These are phyloP conservation scores for Vachellia collinsii DNA, from an alignment of 306 rosid species.

Conservation along the genomic window DNA sequence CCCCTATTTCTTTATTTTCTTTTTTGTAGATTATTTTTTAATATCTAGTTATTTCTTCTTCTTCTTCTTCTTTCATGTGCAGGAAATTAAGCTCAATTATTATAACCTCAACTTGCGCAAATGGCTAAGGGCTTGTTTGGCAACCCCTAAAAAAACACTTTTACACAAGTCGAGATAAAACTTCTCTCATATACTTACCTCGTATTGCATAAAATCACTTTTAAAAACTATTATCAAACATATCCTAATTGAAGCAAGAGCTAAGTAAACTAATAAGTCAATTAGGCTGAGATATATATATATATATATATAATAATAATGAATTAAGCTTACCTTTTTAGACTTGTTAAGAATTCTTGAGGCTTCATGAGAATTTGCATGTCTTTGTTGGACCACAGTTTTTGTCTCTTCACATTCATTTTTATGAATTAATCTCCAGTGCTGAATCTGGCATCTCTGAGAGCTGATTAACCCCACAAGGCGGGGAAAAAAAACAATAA, in stretches of 20 bases:
- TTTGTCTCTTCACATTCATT: slow-evolving; percentile 38
- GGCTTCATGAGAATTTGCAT: background rate
- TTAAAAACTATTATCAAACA: no score
- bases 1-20: no score
- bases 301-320: background rate
- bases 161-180: no score
- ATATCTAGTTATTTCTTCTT: no score
- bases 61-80: no score
- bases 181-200: no score
- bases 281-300: background rate
- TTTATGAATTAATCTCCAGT: slow-evolving; percentile 43
- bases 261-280: background rate
- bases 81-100: no score
- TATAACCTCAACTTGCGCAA: no score
- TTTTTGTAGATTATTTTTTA: no score
- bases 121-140: no score
- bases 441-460: slow-evolving; percentile 33
- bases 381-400: background rate
- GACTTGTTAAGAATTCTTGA: slow-evolving; percentile 12
- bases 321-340: slow-evolving; percentile 32
- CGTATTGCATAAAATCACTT: no score
- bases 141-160: no score
- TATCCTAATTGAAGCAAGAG: background rate
- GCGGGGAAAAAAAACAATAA: background rate
- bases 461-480: slow-evolving; percentile 38